phyloP scores from a whole-genome alignment of 176 grass and related monocot genomes.

The Carex littledalei region DNA sequence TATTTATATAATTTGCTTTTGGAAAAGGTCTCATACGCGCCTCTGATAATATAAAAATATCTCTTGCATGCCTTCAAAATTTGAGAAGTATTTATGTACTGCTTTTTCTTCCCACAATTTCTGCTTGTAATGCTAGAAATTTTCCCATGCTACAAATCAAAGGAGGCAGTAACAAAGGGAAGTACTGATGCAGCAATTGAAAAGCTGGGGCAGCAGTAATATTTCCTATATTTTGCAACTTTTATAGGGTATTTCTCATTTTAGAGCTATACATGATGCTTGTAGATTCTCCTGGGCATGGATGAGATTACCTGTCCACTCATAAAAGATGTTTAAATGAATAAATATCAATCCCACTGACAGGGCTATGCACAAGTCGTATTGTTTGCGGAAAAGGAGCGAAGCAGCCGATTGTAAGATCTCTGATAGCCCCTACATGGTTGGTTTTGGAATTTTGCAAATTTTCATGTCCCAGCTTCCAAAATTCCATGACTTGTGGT shows the following conservation, averaged over 20 bases:
- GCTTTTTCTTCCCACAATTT: too few species aligned
- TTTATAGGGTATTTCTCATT: background rate
- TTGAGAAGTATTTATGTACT: too few species aligned
- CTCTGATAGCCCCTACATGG: conserved; percentile 61
- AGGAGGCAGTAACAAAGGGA: background rate
- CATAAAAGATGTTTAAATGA: background rate
- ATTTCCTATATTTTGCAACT: background rate
- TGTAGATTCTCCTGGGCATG: background rate
- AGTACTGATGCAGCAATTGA: background rate
- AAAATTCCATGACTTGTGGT: conserved; percentile 65
- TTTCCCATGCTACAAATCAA: too few species aligned
- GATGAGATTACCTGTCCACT: background rate
- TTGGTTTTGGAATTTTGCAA: conserved; percentile 63
- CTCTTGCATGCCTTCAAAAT: too few species aligned
- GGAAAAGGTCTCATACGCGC: background rate
- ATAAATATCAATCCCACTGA: background rate
- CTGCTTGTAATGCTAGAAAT: background rate
- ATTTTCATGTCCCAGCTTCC: conserved; percentile 77
- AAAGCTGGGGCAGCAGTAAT: background rate
- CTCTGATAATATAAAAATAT: background rate
- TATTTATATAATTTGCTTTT: background rate
- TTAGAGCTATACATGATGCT: background rate
- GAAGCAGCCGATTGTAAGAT: conserved; percentile 45
- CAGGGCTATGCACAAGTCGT: conserved; percentile 72
- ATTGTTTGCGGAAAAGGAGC: conserved; percentile 66